phyloP scores from a whole-genome alignment of 495 filamentous ascomycete species.

The Penicillium soppii region DNA sequence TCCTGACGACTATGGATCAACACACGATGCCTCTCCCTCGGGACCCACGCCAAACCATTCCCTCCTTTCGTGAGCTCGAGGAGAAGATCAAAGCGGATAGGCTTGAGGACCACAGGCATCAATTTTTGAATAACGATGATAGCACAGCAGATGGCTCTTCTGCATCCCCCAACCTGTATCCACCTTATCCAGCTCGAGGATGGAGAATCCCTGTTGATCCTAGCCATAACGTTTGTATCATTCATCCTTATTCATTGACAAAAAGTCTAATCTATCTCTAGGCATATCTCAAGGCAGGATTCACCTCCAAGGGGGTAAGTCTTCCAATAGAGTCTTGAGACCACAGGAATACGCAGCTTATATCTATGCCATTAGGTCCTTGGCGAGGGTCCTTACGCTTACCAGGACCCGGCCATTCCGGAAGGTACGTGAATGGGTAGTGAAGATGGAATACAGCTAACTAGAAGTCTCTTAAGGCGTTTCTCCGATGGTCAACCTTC shows the following conservation, averaged over 20 bases:
- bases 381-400: too few species aligned
- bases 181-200: constrained; percentile 2
- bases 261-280: neutral
- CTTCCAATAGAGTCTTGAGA: neutral
- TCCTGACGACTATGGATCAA: neutral
- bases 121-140: neutral
- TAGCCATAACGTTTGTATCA: constrained; percentile 8
- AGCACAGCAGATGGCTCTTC: neutral
- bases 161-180: neutral
- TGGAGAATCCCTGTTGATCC: neutral
- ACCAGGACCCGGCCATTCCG: too few species aligned
- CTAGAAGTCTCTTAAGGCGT: too few species aligned
- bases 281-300: neutral
- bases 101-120: neutral
- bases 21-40: constrained; percentile 1
- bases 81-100: neutral
- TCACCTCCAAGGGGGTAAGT: neutral
- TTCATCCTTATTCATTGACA: neutral
- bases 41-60: neutral
- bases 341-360: too few species aligned
- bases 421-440: too few species aligned
- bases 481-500: too few species aligned
- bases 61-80: constrained; percentile 3
- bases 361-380: too few species aligned
- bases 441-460: too few species aligned